These are phyloP conservation scores for Diaporthe destruens DNA, from an alignment of 2,329 filamentous ascomycete genomes.

Conservation along the genomic window DNA sequence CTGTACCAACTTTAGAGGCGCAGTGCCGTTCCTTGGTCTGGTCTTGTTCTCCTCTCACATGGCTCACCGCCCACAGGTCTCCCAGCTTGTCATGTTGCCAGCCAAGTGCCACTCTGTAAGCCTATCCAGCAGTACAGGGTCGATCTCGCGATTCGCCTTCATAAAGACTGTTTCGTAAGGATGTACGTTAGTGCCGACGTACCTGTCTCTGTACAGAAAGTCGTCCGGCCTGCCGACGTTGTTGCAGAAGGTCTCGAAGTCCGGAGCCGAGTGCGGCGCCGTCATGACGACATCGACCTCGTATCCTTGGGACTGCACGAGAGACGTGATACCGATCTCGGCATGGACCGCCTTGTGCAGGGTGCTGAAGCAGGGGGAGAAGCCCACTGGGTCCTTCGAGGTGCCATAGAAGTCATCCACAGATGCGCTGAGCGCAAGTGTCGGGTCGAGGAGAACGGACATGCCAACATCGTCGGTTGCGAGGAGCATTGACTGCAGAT, in stretches of 20 bases:
- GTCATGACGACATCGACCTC: constrained; percentile 50
- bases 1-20: background rate
- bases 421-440: constrained; percentile 40
- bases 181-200: constrained; percentile 52
- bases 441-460: constrained; percentile 49
- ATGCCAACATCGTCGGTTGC: constrained; percentile 52
- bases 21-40: background rate
- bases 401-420: constrained; percentile 45
- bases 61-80: constrained; percentile 41
- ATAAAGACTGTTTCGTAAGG: constrained; percentile 56
- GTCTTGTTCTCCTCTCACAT: too few species aligned
- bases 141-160: constrained; percentile 51
- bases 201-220: constrained; percentile 45
- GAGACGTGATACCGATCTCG: constrained; percentile 47
- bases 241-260: constrained; percentile 39
- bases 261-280: constrained; percentile 44
- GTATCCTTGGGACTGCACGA: constrained; percentile 48
- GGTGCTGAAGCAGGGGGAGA: constrained; percentile 47
- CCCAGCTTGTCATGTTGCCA: constrained; percentile 46
- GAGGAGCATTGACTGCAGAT: constrained; percentile 52
- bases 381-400: constrained; percentile 44
- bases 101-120: constrained; percentile 51
- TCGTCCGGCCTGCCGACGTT: constrained; percentile 43
- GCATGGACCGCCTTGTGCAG: constrained; percentile 46
- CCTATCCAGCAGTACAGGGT: constrained; percentile 46